Conservation (phyloP, 2,329 filamentous ascomycete species). For the Exophiala viscosa region DNA sequence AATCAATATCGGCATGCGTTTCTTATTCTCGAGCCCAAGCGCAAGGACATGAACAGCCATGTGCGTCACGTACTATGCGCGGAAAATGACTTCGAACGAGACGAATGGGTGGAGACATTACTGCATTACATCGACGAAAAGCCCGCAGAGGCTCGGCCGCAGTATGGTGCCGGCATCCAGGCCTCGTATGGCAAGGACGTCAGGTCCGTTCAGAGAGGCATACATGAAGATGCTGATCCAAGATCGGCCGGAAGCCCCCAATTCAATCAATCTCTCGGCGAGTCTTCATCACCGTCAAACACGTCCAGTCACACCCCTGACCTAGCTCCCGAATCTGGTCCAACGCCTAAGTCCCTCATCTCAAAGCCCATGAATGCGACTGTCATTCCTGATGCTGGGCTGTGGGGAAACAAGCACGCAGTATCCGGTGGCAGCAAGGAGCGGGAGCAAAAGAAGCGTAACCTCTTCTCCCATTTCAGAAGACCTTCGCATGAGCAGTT, state of each 20-base stretch:
- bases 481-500: constrained; percentile 24
- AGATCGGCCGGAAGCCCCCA: constrained; percentile 9
- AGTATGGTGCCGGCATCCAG: constrained; percentile 30
- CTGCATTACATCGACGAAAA: constrained; percentile 81
- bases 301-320: constrained; percentile 32
- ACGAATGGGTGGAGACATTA: constrained; percentile 88
- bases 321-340: constrained; percentile 18
- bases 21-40: constrained; percentile 89
- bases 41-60: constrained; percentile 82
- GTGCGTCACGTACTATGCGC: constrained; percentile 94
- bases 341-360: constrained; percentile 51
- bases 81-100: constrained; percentile 87
- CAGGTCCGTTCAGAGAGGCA: constrained; percentile 1
- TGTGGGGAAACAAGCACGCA: constrained; percentile 73
- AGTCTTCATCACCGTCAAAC: constrained; percentile 36
- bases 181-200: constrained; percentile 28
- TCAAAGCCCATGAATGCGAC: constrained; percentile 81
- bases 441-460: constrained; percentile 25
- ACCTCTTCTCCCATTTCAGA: constrained; percentile 25
- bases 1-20: constrained; percentile 97
- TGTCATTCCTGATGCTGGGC: constrained; percentile 74
- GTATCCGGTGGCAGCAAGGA: constrained; percentile 60
- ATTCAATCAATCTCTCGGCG: constrained; percentile 18
- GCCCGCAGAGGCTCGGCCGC: constrained; percentile 55
- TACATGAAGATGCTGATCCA: constrained; percentile 13